Evolutionary conservation across 495 filamentous ascomycete species (phyloP), one percentile per base, ranked within the genome.

Genomic region (Chaetomium cochliodes): DNA sequence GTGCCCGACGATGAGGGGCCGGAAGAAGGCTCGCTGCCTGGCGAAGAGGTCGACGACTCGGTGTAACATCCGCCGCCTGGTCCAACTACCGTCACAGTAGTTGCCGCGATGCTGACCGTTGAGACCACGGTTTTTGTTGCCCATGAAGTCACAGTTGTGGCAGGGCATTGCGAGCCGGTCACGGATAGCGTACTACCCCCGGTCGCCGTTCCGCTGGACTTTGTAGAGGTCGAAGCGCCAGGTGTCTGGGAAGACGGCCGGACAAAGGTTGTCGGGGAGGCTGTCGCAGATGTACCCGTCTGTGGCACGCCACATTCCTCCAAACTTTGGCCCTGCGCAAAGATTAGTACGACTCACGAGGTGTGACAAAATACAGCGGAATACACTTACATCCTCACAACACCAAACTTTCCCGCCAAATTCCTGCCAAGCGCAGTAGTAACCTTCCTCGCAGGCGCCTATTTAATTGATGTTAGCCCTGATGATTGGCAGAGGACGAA

Each of bases 381-480:
- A 25, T 53, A 15, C 5, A 53, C 72, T 63, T 54, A 70, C 72
- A 65, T 74, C 51, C 47, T 69, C 62, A 44, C 72, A 74, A 23
- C 72, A 74, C 72, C 72, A 74, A 8, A 69, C 68, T 20, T 60
- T 58, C 3, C 70, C 70, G 11, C 65, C 69, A 41, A 72, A 67
- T 12, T 62, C 60, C 15, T 69, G 63, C 70, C 70, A 71, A 0
- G 72, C 70, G 49, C 72, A 74, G 39, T 74, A 74, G 46, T 63
- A 74, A 2, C 72, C 72, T 0, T 23, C 37, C 15, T 74, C 70
- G 25, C 72, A 74, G 5, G 72, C 72, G 4, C 71, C 71, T 73
- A 16, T 50, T 50, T 12, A 5, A 15, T 22, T 39, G 2, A 8
- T 12, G 51, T 66, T 25, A 68, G 57, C 46, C 15, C 9, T 3